These are phyloP conservation scores for Diaporthe eres DNA, from an alignment of 2,329 filamentous ascomycete species.

Conservation along the genomic window DNA sequence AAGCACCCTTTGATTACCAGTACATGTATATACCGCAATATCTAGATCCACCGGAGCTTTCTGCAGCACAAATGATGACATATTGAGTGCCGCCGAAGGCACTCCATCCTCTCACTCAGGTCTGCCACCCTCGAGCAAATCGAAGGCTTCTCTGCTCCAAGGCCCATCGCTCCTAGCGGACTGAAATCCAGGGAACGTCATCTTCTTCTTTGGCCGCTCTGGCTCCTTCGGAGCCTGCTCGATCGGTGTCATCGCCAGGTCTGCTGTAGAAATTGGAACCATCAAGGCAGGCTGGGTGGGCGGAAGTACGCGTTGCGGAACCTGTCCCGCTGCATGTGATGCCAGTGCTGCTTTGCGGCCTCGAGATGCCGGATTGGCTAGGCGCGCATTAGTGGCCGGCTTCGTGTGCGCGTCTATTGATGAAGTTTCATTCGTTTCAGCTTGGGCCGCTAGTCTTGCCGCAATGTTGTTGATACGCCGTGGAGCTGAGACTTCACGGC, in stretches of 20 bases:
- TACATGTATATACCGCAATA: background rate
- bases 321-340: slow-evolving; percentile 64
- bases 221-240: slow-evolving; percentile 31
- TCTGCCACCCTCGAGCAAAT: slow-evolving; percentile 73
- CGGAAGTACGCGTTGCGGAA: slow-evolving; percentile 59
- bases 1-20: slow-evolving; percentile 3
- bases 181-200: slow-evolving; percentile 59
- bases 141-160: slow-evolving; percentile 78
- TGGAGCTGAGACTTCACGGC: slow-evolving; percentile 9
- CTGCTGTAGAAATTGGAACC: slow-evolving; percentile 38
- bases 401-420: slow-evolving; percentile 5
- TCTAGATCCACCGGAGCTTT: background rate
- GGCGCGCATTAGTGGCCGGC: slow-evolving; percentile 39
- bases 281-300: slow-evolving; percentile 43
- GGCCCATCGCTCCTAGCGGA: slow-evolving; percentile 69
- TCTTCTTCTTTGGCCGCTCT: slow-evolving; percentile 46
- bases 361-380: slow-evolving; percentile 65
- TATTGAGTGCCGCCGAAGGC: background rate
- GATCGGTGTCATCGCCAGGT: slow-evolving; percentile 43
- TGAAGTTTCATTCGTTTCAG: background rate
- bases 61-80: background rate
- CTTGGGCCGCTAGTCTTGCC: background rate
- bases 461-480: slow-evolving; percentile 37
- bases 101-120: slow-evolving; percentile 53
- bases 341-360: slow-evolving; percentile 67